Base-by-base conservation (phyloP, 805 yeast genomes). In the Zygotorulaspora chibaensis region DNA sequence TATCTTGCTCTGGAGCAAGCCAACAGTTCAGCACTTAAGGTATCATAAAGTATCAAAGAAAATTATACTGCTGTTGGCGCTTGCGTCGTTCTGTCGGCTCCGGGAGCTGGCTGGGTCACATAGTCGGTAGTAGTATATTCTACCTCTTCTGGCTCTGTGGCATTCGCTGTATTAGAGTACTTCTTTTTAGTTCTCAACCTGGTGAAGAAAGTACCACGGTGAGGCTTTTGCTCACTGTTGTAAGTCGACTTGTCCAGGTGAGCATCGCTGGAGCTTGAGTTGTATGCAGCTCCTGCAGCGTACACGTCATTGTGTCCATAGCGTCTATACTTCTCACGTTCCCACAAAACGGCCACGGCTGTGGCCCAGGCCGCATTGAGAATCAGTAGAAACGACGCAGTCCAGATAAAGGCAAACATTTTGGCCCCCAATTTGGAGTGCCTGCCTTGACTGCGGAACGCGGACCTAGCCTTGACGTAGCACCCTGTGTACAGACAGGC, bases 381-480 rank as follows among this genome's bases (percentile, higher is more conserved):
- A n/a, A 47, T 34, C 28, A 47, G 23, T 39, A 47, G 28, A 37
- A 47, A 47, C 26, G 41, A 45, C 4, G 51, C 40, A 9, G 51
- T 47, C 95, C 95, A 86, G 30, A 80, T 65, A 48, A 83, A 75
- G 11, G 80, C 87, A 61, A 84, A 71, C 62, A 74, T 68, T 35
- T 71, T 72, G 8, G 66, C 60, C 11, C 83, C 83, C 34, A 81
- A 34, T 3, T 53, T 60, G 1, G 84, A 71, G 13, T 45, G 13
- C 15, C 63, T 58, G n/a, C 77, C 76, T 27, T 63, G 70, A 35
- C 68, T 54, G 9, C 63, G 65, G 63, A 80, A 81, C 2, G 70
- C 70, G 31, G 71, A 63, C 42, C 73, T 72, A 6, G 83, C 84
- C 55, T 69, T 73, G 8, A 72, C 79, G 58, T 72, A 79, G n/a